Conservation (phyloP, 2,329 filamentous ascomycete species). For the Fusarium musae region DNA sequence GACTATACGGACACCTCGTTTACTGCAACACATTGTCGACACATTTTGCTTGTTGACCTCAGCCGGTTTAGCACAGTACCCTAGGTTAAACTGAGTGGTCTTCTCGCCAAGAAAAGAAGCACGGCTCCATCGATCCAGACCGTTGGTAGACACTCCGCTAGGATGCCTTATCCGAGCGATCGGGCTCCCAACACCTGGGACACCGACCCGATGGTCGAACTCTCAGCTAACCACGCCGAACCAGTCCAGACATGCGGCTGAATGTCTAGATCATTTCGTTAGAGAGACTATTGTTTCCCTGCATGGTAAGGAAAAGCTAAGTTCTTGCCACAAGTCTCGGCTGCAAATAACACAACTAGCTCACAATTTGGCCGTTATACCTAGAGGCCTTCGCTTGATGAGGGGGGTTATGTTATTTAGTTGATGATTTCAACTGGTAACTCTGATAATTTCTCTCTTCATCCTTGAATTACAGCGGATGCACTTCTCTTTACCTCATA, state of each 20-base stretch:
- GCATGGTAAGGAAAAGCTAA: not conserved
- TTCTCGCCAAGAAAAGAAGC: not conserved
- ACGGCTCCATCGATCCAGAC: not conserved
- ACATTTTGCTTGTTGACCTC: not conserved
- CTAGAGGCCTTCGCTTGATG: not conserved
- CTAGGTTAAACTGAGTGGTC: not conserved
- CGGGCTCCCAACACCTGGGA: fast-evolving
- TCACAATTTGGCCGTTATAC: not conserved
- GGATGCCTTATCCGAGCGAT: not conserved
- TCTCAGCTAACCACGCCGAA: not conserved
- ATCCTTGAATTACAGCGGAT: not conserved
- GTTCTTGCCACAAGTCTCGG: too few relatives aligned
- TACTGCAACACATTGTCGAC: not conserved
- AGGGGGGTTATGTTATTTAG: not conserved
- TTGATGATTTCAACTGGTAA: not conserved
- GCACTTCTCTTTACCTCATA: not conserved
- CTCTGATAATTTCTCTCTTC: not conserved
- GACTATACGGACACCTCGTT: not conserved
- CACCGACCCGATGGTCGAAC: fast-evolving
- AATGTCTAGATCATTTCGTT: not conserved
- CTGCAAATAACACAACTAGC: not conserved
- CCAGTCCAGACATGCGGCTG: not conserved
- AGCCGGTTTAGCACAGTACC: not conserved
- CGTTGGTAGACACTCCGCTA: not conserved
- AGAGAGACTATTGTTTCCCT: not conserved